Percentiles rank a stretch among this genome's conserved stretches.
These are phyloP conservation scores for Dysphania ambrosioides DNA, from an alignment of 148 eudicot species.

Conservation along the genomic window DNA sequence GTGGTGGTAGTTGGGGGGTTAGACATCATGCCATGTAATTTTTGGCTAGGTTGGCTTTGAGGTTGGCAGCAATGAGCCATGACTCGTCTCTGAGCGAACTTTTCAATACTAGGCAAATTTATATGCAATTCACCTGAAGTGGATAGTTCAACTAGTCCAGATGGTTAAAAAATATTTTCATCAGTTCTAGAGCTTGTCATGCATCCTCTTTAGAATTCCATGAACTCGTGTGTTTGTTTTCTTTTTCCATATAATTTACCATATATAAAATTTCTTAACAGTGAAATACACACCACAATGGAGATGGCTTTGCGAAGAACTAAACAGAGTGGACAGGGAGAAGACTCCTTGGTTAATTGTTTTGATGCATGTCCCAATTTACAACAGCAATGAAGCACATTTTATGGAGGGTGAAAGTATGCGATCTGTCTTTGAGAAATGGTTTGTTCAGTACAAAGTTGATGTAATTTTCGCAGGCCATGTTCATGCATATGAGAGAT, in stretches of 20 bases:
- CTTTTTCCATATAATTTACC: neutral
- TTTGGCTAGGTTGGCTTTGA: neutral
- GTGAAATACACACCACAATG: conserved; percentile 94
- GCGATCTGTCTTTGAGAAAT: conserved; percentile 68
- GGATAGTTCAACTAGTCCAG: neutral
- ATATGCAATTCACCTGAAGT: neutral
- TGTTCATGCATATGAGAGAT: conserved; percentile 97
- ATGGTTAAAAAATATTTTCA: too few species aligned
- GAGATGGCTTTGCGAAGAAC: conserved; percentile 62
- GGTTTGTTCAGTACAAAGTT: conserved; percentile 77
- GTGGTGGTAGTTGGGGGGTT: neutral
- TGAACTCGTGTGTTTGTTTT: neutral
- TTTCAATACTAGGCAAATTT: too few species aligned
- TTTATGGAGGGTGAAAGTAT: conserved; percentile 96
- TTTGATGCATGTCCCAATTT: conserved; percentile 83
- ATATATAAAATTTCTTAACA: conserved; percentile 31
- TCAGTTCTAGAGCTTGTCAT: neutral
- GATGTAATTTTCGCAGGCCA: conserved; percentile 88
- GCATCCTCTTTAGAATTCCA: neutral
- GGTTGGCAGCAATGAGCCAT: neutral
- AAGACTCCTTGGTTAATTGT: conserved; percentile 97
- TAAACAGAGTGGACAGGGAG: conserved; percentile 69
- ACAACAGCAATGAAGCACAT: conserved; percentile 82
- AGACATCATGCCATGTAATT: neutral
- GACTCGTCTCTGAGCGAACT: neutral